Percentiles rank a stretch among this genome's conserved stretches.
These are phyloP conservation scores for Entomortierella parvispora DNA, from an alignment of 192 early-diverging fungal species.

Conservation along the genomic window DNA sequence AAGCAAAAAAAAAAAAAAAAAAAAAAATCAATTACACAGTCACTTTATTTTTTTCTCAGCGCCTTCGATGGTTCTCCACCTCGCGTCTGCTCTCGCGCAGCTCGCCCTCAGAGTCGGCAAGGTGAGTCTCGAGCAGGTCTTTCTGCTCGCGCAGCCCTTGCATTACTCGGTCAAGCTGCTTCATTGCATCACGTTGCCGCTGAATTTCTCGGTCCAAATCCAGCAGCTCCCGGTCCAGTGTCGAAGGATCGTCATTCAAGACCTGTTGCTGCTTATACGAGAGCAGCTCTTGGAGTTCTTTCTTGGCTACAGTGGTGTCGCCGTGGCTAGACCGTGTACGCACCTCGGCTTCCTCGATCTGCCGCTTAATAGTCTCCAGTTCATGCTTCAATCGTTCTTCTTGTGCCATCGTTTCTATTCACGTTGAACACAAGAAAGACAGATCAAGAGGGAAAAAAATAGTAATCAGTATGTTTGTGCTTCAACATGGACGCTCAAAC, in stretches of 20 bases:
- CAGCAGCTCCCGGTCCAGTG: conserved; percentile 48
- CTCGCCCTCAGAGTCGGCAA: conserved; percentile 59
- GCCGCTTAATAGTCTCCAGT: conserved; percentile 57
- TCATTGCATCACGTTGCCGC: conserved; percentile 55
- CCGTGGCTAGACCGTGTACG: conserved; percentile 27
- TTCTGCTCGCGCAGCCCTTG: conserved; percentile 62
- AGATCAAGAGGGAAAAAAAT: neutral
- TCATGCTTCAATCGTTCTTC: conserved; percentile 60
- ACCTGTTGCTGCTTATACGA: conserved; percentile 66
- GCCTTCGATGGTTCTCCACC: conserved; percentile 25
- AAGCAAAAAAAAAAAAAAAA: neutral
- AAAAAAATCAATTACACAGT: conserved; percentile 1
- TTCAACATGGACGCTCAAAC: neutral
- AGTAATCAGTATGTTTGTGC: neutral
- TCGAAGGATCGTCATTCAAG: conserved; percentile 56
- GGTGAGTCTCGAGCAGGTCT: conserved; percentile 55
- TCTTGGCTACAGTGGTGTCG: conserved; percentile 32
- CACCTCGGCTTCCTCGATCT: conserved; percentile 59
- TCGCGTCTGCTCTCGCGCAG: conserved; percentile 56
- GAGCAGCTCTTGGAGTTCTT: conserved; percentile 61
- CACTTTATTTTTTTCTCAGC: neutral
- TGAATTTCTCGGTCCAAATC: conserved; percentile 63
- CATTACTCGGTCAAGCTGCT: conserved; percentile 57
- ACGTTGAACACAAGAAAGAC: neutral
- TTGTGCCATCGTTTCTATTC: conserved; percentile 45